Evolutionary conservation across 768 basidiomycete genomes (phyloP), one percentile per base, ranked within the genome.

Genomic region (Polyporus arcularius): DNA sequence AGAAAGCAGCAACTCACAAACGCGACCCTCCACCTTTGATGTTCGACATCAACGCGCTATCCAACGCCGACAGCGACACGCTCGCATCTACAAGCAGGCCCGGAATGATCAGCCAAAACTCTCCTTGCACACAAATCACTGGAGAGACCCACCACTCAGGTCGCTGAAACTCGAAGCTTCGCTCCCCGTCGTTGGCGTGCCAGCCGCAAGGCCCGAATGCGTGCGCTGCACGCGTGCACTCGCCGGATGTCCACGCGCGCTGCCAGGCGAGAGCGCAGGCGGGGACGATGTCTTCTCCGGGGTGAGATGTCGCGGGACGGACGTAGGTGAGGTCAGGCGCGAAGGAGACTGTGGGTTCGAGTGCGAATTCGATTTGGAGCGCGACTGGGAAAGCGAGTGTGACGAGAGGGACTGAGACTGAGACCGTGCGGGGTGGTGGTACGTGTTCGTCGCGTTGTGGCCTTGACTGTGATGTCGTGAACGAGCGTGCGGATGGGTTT

Each of bases 131-230:
- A 48, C 8, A 30, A 11, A 30, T 26, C 2, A 11, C 18, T 12
- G 26, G 9, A 14, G 10, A 41, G 15, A 74, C 83, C 68, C 67
- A 92, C 92, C 92, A 67, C 92, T 94, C 46, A 94, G 69, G 68
- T 94, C 92, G 68, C 92, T 94, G 67, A 94, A 92, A 71, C 92
- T 86, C 7, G 91, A 92, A 0, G 90, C 84, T 45, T 87, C 85
- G 26, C 90, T 92, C 3, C 85, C 68, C 85, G 52, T 88, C 82
- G 63, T 78, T 84, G 65, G 88, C 89, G 46, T 80, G 80, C 56
- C 83, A 79, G 57, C 87, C 84, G 65, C 82, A 7, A 55, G 49
- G n/a, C 66, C 65, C 11, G 53, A 53, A 38, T 47, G 41, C 55
- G 65, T 46, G 31, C 59, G 46, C 15, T 49, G 40, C 40, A 60